Base-by-base conservation (phyloP, 2,329 filamentous ascomycete genomes). In the Aspergillus pseudoviridinutans region DNA sequence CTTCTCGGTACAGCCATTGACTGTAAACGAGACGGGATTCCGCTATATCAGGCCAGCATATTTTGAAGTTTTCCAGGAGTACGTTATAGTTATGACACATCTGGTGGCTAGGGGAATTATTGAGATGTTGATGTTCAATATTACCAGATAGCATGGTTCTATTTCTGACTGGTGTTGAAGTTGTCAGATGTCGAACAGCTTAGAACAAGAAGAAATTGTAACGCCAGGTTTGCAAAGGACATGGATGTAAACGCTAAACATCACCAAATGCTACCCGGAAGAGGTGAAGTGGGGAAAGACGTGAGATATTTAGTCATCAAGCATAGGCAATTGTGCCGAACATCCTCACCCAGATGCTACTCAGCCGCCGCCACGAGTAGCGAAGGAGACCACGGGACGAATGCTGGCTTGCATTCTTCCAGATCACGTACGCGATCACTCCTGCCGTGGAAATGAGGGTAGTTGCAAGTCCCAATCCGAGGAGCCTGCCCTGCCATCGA, bases 401-500 rank as follows among this genome's bases (percentile, higher is more conserved):
- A 50, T 67, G 51, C 17, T 59, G 56, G 17, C 56, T 56, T 9
- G 71, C 67, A 49, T 64, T 60, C 42, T 60, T 74, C 71, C 71
- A 75, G 49, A 69, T 51, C 54, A 71, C 57, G 6, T 73, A 55
- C 0, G 69, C 67, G 5, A 68, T 58, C 25, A 68, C 61, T 14
- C 70, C 68, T 8, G 75, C 27, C 25, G 70, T 58, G 2, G 68
- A 67, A 28, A 71, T 54, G 14, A 74, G 47, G 2, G 63, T 67
- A 14, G 68, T 66, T 1, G 65, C 61, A 32, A 77, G 53, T 4
- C 69, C 66, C 7, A 71, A 61, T 49, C 83, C 74, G 32, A 92
- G 75, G 4, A 89, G 73, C 60, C 77, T 78, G 2, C 88, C 86
- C 72, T 96, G 92, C 55, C 83, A 76, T 55, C 88, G 83, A 56